Conservation (phyloP, 2,329 filamentous ascomycete species). For the Diplocarpon rosae region DNA sequence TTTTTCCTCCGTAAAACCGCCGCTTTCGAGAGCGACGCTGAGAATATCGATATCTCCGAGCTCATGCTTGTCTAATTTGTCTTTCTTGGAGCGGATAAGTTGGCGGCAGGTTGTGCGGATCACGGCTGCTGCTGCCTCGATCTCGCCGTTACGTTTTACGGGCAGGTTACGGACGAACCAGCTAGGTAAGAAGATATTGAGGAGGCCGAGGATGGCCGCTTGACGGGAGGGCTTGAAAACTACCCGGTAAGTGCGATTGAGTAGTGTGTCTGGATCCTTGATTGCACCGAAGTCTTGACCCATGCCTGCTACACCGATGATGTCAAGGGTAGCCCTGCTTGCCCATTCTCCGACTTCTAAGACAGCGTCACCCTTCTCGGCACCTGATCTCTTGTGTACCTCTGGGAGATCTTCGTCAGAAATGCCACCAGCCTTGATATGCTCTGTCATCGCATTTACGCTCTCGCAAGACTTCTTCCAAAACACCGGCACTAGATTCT, state of each 20-base stretch:
- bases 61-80: conserved; percentile 38
- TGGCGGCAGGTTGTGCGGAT: conserved; percentile 57
- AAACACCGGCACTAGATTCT: conserved; percentile 74
- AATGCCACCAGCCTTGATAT: conserved; percentile 33
- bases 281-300: conserved; percentile 61
- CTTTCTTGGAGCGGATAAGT: conserved; percentile 62
- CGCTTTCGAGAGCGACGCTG: conserved; percentile 66
- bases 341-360: conserved; percentile 53
- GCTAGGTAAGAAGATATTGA: conserved; percentile 51
- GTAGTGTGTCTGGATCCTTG: conserved; percentile 44
- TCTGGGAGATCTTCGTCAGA: conserved; percentile 24
- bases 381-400: conserved; percentile 9
- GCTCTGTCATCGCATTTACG: conserved; percentile 47
- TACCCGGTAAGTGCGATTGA: conserved; percentile 45
- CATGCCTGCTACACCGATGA: conserved; percentile 63
- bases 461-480: conserved; percentile 67
- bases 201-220: conserved; percentile 43
- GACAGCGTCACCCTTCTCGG: conserved; percentile 28
- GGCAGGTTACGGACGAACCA: conserved; percentile 55
- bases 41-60: conserved; percentile 59
- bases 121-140: conserved; percentile 41
- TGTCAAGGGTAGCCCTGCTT: conserved; percentile 60
- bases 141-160: conserved; percentile 56
- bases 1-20: conserved; percentile 65
- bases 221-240: conserved; percentile 43